Evolutionary conservation across 2,329 filamentous ascomycete genomes (phyloP).

Genomic region (Trichoderma harzianum): DNA sequence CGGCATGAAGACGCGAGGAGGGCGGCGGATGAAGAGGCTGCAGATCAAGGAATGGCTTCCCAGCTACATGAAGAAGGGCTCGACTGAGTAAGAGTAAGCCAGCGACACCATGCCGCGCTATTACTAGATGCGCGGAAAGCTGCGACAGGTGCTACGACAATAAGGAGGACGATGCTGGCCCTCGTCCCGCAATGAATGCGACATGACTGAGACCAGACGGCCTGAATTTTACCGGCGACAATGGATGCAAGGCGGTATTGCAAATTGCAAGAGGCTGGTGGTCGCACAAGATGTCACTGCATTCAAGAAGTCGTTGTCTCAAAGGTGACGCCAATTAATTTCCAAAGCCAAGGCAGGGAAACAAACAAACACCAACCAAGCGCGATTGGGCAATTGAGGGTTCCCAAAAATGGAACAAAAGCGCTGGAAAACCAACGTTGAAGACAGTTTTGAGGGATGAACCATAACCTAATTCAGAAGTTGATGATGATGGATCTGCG

Average conservation of each 20-base stretch:
- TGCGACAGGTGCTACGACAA: not conserved
- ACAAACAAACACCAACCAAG: not conserved
- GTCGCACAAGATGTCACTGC: constrained; percentile 6
- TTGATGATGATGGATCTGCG: constrained; percentile 16
- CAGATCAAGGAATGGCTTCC: constrained; percentile 26
- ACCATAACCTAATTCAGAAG: constrained; percentile 2
- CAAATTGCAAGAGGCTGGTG: not conserved
- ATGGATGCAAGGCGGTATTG: not conserved
- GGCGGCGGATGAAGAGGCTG: constrained; percentile 21
- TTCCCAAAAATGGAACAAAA: not conserved
- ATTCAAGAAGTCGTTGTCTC: not conserved
- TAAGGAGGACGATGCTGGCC: not conserved
- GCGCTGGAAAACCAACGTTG: not conserved
- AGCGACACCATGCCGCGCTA: not conserved
- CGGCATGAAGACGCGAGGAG: constrained; percentile 15
- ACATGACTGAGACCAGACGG: not conserved
- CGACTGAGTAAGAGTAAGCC: constrained; percentile 7
- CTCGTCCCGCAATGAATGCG: constrained; percentile 5
- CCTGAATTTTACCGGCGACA: not conserved
- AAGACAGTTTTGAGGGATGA: not conserved
- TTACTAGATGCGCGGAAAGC: not conserved
- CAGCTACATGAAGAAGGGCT: constrained; percentile 23
- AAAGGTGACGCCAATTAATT: constrained; percentile 4
- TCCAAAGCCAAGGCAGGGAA: constrained; percentile 9
- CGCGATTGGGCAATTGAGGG: not conserved